These are phyloP conservation scores for Verticillium isaacii DNA, from an alignment of 2,329 filamentous ascomycete species.

Conservation along the genomic window DNA sequence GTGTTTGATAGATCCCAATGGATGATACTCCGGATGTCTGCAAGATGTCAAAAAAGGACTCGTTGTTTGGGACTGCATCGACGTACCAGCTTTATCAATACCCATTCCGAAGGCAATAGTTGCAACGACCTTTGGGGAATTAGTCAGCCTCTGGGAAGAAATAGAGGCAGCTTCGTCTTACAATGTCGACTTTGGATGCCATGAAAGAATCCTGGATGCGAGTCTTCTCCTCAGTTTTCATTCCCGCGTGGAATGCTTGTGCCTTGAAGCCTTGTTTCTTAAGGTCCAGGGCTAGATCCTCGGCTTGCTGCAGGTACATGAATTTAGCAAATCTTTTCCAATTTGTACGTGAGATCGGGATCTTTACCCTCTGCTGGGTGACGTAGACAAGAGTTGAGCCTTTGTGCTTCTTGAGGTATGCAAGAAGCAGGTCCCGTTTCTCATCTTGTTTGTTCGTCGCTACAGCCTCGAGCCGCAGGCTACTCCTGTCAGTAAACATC, in stretches of 20 bases:
- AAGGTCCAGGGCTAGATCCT: slow-evolving; percentile 33
- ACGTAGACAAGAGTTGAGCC: slow-evolving; percentile 59
- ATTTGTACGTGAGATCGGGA: background rate
- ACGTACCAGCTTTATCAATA: slow-evolving; percentile 42
- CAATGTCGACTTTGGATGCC: slow-evolving; percentile 32
- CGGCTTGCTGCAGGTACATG: slow-evolving; percentile 31
- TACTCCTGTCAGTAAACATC: slow-evolving; percentile 9
- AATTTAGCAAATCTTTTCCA: slow-evolving; percentile 4
- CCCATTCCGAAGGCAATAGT: slow-evolving; percentile 59
- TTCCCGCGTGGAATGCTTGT: slow-evolving; percentile 44
- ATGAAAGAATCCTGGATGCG: slow-evolving; percentile 48
- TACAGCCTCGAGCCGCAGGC: slow-evolving; percentile 47
- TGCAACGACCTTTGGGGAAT: slow-evolving; percentile 33
- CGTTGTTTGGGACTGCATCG: background rate
- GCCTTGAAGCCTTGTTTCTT: slow-evolving; percentile 32
- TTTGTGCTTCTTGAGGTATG: slow-evolving; percentile 43
- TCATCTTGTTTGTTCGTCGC: slow-evolving; percentile 34
- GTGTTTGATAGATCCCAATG: slow-evolving; percentile 47
- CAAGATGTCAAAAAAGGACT: background rate
- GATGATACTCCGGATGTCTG: slow-evolving; percentile 48
- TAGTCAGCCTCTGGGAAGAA: background rate
- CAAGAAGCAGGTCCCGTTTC: slow-evolving; percentile 37
- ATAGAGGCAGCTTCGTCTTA: slow-evolving; percentile 4
- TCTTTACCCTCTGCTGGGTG: slow-evolving; percentile 42
- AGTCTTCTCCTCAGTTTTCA: slow-evolving; percentile 38